Conservation (phyloP, 352 stramenopile genomes). For the Phytophthora multivora region DNA sequence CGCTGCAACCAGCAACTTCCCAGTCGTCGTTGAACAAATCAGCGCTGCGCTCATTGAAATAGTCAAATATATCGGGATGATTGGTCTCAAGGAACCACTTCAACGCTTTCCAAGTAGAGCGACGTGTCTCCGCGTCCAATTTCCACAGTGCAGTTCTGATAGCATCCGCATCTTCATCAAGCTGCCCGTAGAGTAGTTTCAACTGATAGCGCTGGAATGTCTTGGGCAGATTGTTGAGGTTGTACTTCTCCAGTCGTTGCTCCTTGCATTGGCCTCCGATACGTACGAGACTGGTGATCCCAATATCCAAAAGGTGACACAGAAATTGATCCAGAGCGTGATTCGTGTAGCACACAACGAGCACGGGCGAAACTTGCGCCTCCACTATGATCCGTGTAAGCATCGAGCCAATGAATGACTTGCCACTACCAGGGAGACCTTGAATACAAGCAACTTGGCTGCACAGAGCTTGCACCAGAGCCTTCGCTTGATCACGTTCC, state of each 20-base stretch:
- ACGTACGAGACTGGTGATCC: slow-evolving; percentile 64
- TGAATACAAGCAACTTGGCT: slow-evolving; percentile 80
- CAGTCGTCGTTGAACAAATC: slow-evolving; percentile 35
- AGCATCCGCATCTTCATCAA: slow-evolving; percentile 33
- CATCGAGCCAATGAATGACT: slow-evolving; percentile 85
- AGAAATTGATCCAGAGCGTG: slow-evolving; percentile 92
- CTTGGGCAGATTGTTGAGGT: slow-evolving; percentile 36
- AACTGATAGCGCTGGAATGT: slow-evolving; percentile 32
- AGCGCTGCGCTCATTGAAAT: slow-evolving; percentile 31
- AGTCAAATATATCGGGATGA: slow-evolving; percentile 32
- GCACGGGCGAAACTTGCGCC: slow-evolving; percentile 50
- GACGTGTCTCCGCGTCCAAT: slow-evolving; percentile 17
- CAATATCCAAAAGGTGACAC: slow-evolving; percentile 70
- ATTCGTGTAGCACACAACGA: slow-evolving; percentile 92
- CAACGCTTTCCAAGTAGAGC: slow-evolving; percentile 34
- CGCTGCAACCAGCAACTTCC: slow-evolving; percentile 35
- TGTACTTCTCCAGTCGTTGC: slow-evolving; percentile 40
- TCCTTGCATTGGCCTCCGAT: slow-evolving; percentile 81
- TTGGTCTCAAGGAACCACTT: slow-evolving; percentile 42
- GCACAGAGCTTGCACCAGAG: slow-evolving; percentile 70
- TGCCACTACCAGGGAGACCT: slow-evolving; percentile 80
- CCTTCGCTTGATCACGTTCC: slow-evolving; percentile 63
- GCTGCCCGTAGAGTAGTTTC: slow-evolving; percentile 34
- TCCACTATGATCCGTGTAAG: slow-evolving; percentile 73
- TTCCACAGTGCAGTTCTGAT: slow-evolving; percentile 17